A percentile compares a stretch with the other conserved stretches of the same genome.
These are phyloP conservation scores for Metschnikowia santaceciliae DNA, from an alignment of 805 yeast species.

Conservation along the genomic window DNA sequence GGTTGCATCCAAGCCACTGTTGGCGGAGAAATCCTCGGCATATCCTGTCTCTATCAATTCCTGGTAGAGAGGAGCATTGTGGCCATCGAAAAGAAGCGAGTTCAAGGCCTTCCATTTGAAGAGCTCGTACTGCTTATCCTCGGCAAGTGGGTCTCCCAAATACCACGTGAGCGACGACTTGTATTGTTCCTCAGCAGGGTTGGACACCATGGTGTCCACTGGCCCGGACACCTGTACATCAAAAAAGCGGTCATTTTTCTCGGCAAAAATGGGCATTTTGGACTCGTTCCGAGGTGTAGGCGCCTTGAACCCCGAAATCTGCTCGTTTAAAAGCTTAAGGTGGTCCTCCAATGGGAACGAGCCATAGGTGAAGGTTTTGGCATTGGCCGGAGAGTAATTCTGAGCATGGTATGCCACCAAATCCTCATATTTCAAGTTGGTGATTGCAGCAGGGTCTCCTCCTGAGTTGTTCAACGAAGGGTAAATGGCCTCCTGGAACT, in stretches of 20 bases:
- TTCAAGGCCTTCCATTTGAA: slow-evolving; percentile 70
- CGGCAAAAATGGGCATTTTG: slow-evolving; percentile 47
- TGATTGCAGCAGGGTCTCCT: slow-evolving; percentile 84
- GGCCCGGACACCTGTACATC: slow-evolving; percentile 58
- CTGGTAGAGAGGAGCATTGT: slow-evolving; percentile 85
- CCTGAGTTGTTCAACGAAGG: slow-evolving; percentile 88
- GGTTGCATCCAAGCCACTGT: slow-evolving; percentile 81
- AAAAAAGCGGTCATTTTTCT: slow-evolving; percentile 9
- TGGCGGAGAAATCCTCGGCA: slow-evolving; percentile 83
- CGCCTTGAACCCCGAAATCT: slow-evolving; percentile 52
- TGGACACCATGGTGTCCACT: slow-evolving; percentile 49
- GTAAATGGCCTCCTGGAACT: slow-evolving; percentile 77
- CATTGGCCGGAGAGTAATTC: slow-evolving; percentile 87
- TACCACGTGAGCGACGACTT: slow-evolving; percentile 88
- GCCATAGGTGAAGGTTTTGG: slow-evolving; percentile 86
- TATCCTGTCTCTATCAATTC: slow-evolving; percentile 78
- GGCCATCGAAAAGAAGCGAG: slow-evolving; percentile 79
- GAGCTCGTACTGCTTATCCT: slow-evolving; percentile 52
- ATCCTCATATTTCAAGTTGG: slow-evolving; percentile 69
- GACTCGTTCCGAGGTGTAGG: slow-evolving; percentile 24
- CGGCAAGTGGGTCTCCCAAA: slow-evolving; percentile 64
- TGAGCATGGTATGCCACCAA: slow-evolving; percentile 68
- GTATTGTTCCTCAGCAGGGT: slow-evolving; percentile 68
- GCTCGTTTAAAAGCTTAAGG: slow-evolving; percentile 50
- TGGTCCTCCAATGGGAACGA: slow-evolving; percentile 61